A percentile compares a stretch with the other conserved stretches of the same genome.
Evolutionary conservation across 169 alveolate species (phyloP).

Genomic region (Toxoplasma gondii): DNA sequence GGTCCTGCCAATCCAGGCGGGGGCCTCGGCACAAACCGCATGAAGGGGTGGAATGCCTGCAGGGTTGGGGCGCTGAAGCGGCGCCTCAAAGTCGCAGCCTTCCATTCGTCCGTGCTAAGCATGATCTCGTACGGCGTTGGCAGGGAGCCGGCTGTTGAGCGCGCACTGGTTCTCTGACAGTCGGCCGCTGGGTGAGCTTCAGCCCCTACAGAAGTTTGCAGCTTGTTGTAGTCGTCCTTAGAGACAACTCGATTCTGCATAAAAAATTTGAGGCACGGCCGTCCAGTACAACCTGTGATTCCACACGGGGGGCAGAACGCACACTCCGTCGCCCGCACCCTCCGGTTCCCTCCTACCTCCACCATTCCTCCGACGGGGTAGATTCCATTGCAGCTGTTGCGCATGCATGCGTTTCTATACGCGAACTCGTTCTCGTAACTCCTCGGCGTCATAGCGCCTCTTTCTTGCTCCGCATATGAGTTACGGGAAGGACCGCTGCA

Average conservation of each 20-base stretch:
- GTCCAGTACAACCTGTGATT: not conserved
- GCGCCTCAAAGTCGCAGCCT: not conserved
- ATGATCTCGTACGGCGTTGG: not conserved
- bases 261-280: not conserved
- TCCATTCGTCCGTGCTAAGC: not conserved
- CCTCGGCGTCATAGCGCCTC: not conserved
- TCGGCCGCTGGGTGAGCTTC: not conserved
- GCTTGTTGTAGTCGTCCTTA: not conserved
- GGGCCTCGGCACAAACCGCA: not conserved
- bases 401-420: not conserved
- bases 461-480: not conserved
- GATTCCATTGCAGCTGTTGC: not conserved
- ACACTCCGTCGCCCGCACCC: not conserved
- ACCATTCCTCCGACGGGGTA: not conserved
- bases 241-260: not conserved
- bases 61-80: not conserved
- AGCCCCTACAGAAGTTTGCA: not conserved
- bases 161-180: not conserved
- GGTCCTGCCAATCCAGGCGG: not conserved
- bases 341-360: not conserved
- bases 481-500: not conserved
- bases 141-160: conserved; percentile 22
- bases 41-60: not conserved
- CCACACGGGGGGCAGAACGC: not conserved
- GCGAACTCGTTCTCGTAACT: not conserved